Percentiles rank a stretch among this genome's conserved stretches.
These are phyloP conservation scores for Boletellus sp. DNA, from an alignment of 768 basidiomycete genomes.

Conservation along the genomic window DNA sequence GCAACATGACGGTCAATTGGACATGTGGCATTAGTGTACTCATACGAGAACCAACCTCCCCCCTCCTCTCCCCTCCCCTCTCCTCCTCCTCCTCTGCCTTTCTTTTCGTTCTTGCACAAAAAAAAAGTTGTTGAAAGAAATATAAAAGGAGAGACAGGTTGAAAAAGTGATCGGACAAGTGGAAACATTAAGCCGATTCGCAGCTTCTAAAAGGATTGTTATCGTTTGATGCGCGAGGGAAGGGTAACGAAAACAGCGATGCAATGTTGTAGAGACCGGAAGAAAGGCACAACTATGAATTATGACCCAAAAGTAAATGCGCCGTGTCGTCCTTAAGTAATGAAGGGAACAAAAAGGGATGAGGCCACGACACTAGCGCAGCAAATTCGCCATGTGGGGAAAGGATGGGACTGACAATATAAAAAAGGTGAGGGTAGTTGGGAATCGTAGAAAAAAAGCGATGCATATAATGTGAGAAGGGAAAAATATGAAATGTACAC, in stretches of 20 bases:
- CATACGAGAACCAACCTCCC: not conserved
- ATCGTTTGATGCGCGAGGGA: slow-evolving; percentile 19
- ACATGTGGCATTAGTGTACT: not conserved
- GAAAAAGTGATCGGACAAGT: slow-evolving; percentile 6
- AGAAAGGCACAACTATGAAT: slow-evolving; percentile 23
- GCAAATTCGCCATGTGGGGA: slow-evolving; percentile 13
- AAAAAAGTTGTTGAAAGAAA: not conserved
- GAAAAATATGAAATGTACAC: slow-evolving; percentile 21
- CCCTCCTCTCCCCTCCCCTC: too few species aligned
- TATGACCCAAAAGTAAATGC: slow-evolving; percentile 25
- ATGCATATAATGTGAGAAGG: slow-evolving; percentile 29
- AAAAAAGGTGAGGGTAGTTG: slow-evolving; percentile 18
- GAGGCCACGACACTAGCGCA: slow-evolving; percentile 23
- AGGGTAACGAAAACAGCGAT: slow-evolving; percentile 28
- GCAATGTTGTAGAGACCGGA: slow-evolving; percentile 29
- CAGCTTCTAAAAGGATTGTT: slow-evolving; percentile 26
- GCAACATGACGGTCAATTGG: too few species aligned
- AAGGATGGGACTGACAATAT: slow-evolving; percentile 2
- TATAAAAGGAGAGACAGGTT: slow-evolving; percentile 1
- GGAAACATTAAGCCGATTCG: slow-evolving; percentile 20
- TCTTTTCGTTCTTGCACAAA: slow-evolving; percentile 7
- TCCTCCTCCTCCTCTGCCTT: too few species aligned
- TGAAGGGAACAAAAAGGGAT: slow-evolving; percentile 1
- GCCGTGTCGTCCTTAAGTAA: slow-evolving; percentile 27
- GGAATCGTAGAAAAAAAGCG: slow-evolving; percentile 10